A percentile compares a stretch with the other conserved stretches of the same genome.
Conservation (phyloP, 202 grass and related monocot species). For the Hordeum pubiflorum region DNA sequence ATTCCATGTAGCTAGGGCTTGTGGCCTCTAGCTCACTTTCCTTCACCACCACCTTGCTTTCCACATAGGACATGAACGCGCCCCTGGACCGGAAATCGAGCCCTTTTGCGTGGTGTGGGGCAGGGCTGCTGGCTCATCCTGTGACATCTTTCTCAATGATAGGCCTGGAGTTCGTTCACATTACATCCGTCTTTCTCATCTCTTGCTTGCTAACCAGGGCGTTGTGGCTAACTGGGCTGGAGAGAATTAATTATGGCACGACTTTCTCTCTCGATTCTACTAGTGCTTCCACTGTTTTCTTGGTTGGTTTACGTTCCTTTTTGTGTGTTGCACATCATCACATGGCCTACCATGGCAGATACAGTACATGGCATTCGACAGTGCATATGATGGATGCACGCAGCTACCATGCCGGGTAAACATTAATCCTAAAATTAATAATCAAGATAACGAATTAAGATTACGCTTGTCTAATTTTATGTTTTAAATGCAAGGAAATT, state of each 20-base stretch:
- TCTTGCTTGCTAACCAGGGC: constrained; percentile 28
- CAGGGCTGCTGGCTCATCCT: constrained; percentile 5
- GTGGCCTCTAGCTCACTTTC: constrained; percentile 16
- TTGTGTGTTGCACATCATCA: not conserved
- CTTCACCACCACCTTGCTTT: constrained; percentile 23
- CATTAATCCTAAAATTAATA: no score
- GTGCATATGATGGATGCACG: no score
- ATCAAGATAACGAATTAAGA: no score
- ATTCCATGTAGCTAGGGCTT: constrained; percentile 7
- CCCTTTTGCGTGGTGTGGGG: not conserved
- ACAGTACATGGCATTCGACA: not conserved
- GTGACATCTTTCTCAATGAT: constrained; percentile 28
- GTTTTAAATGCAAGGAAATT: no score
- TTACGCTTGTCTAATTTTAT: no score
- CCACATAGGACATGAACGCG: constrained; percentile 29
- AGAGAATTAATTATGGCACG: not conserved
- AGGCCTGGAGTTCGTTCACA: constrained; percentile 20
- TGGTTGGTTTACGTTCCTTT: not conserved
- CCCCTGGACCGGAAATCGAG: not conserved
- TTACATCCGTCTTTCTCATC: not conserved
- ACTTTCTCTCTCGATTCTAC: not conserved
- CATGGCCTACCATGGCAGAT: not conserved
- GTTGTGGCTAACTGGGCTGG: not conserved
- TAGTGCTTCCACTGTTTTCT: not conserved
- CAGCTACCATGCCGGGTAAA: no score